A percentile compares a stretch with the other conserved stretches of the same genome.
Evolutionary conservation across 2,329 filamentous ascomycete species (phyloP).

Genomic region (Colletotrichum tabaci): DNA sequence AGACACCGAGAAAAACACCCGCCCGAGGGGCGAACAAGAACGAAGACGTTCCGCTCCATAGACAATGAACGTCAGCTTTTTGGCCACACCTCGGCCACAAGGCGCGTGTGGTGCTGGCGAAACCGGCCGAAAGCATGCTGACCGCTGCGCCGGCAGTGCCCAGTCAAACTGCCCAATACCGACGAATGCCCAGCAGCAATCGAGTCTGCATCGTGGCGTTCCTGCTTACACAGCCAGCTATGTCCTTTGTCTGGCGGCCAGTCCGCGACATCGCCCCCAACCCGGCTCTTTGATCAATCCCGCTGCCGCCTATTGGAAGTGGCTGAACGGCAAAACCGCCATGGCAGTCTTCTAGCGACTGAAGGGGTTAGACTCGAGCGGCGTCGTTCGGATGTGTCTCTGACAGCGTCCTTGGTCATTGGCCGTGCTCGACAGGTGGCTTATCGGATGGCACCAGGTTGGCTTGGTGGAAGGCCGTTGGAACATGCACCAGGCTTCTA

Average conservation of each 20-base stretch:
- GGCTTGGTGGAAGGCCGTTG: constrained; percentile 41
- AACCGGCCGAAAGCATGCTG: constrained; percentile 36
- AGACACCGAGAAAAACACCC: too few relatives aligned
- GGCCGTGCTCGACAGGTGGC: constrained; percentile 29
- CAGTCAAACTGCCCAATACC: constrained; percentile 19
- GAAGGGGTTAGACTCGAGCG: constrained; percentile 32
- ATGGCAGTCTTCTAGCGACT: constrained; percentile 6
- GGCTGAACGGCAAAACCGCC: constrained; percentile 20
- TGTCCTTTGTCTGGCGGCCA: constrained; percentile 36
- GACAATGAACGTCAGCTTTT: constrained; percentile 18
- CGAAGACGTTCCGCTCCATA: not conserved
- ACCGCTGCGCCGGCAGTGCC: constrained; percentile 16
- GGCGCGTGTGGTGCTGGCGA: constrained; percentile 23
- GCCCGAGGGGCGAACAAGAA: not conserved
- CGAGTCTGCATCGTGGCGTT: constrained; percentile 33
- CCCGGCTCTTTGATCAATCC: constrained; percentile 11
- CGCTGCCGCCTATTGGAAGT: constrained; percentile 24
- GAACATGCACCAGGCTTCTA: constrained; percentile 43
- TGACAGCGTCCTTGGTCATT: constrained; percentile 36
- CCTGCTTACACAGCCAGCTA: constrained; percentile 25
- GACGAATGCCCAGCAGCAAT: constrained; percentile 11
- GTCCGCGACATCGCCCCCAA: constrained; percentile 29
- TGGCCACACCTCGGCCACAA: constrained; percentile 35
- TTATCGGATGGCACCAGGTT: constrained; percentile 39
- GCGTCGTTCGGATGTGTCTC: constrained; percentile 28